Conservation (phyloP, 345 rosid genomes). For the Erucastrum elatum region DNA sequence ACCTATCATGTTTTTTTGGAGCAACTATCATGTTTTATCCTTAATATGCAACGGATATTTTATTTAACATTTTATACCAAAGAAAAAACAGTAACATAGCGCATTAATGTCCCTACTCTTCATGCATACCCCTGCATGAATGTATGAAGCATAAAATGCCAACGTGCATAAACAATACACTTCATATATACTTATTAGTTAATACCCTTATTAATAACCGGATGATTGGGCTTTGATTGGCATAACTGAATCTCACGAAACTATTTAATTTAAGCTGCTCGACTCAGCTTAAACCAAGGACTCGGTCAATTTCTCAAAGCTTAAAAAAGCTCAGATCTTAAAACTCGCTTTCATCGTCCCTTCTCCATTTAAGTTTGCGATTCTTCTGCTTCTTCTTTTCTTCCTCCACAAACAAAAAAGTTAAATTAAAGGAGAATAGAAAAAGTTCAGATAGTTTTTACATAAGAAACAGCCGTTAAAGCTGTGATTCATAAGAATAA, state of each 20-base stretch:
- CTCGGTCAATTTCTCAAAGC: slow-evolving; percentile 34
- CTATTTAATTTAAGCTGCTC: not conserved
- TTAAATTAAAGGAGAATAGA: not conserved
- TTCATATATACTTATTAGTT: not conserved
- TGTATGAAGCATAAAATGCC: not conserved
- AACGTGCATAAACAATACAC: not conserved
- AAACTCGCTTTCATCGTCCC: slow-evolving; percentile 25
- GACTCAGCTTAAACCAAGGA: slow-evolving; percentile 13
- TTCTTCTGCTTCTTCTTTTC: slow-evolving; percentile 4
- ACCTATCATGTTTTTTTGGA: no score
- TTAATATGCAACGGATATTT: no score
- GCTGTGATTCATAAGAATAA: not conserved
- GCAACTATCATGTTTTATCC: no score
- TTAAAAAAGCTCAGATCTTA: slow-evolving; percentile 29
- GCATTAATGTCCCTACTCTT: not conserved
- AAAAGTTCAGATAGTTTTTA: not conserved
- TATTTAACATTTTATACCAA: not conserved
- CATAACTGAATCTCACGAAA: not conserved
- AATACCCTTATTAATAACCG: not conserved
- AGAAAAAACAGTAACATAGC: not conserved
- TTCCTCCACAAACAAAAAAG: not conserved
- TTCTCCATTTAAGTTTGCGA: slow-evolving; percentile 31
- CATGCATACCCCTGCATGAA: not conserved
- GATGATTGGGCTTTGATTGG: not conserved
- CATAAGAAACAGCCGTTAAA: slow-evolving; percentile 12